Evolutionary conservation across 2,329 filamentous ascomycete genomes (phyloP).

Genomic region (Colletotrichum acutatum): DNA sequence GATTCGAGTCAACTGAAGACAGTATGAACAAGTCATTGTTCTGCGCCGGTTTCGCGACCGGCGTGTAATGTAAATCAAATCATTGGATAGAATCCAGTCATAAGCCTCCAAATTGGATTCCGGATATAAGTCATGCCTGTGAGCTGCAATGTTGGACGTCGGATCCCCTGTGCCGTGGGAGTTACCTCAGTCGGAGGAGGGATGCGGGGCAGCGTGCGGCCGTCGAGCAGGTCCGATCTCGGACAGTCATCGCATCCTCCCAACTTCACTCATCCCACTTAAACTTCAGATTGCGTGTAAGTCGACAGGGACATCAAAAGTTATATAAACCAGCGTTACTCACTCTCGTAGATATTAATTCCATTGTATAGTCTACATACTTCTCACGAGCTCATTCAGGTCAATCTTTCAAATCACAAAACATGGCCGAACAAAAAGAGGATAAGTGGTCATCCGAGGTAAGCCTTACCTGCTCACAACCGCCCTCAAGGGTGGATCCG

Average conservation of each 20-base stretch:
- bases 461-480: not conserved
- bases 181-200: not conserved
- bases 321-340: not conserved
- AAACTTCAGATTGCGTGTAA: conserved; percentile 20
- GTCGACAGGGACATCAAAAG: not conserved
- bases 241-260: conserved; percentile 20
- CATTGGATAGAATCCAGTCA: not conserved
- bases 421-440: conserved; percentile 40
- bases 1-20: not conserved
- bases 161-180: not conserved
- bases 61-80: not conserved
- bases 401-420: not conserved
- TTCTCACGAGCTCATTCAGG: not conserved
- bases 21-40: not conserved
- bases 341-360: not conserved
- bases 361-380: not conserved
- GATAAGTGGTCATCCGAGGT: conserved; percentile 56
- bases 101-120: not conserved
- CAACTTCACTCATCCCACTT: conserved; percentile 32
- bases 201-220: conserved; percentile 6
- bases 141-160: not conserved
- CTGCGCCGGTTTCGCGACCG: conserved; percentile 9
- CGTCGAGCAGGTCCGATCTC: conserved; percentile 34
- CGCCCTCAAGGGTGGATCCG: not conserved
- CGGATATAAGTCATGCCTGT: not conserved